Conservation (phyloP, 371 early-diverging fungal species). For the Actinomortierella wolfii region DNA sequence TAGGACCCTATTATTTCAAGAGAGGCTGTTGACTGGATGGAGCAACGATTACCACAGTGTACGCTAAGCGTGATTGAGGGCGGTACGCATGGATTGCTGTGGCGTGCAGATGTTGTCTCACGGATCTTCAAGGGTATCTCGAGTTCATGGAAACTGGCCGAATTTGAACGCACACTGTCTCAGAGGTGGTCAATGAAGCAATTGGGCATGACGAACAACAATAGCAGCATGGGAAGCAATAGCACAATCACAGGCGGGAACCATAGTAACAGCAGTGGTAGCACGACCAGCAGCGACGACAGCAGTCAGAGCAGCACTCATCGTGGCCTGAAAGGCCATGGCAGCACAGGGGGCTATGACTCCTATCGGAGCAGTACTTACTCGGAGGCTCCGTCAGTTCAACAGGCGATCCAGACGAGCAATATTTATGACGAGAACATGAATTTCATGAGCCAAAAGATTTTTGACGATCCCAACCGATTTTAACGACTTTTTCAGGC, state of each 20-base stretch:
- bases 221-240: conserved; percentile 12
- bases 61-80: conserved; percentile 47
- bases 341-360: too few relatives aligned
- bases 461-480: conserved; percentile 2
- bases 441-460: conserved; percentile 1
- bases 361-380: conserved; percentile 42
- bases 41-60: conserved; percentile 40
- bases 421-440: conserved; percentile 29
- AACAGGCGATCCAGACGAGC: conserved; percentile 40
- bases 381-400: conserved; percentile 11
- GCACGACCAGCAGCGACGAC: conserved; percentile 10
- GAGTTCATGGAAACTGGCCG: conserved; percentile 45
- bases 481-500: background rate
- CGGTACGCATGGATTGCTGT: conserved; percentile 47
- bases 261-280: conserved; percentile 5
- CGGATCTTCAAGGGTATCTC: conserved; percentile 49
- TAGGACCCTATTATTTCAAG: conserved; percentile 46
- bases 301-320: conserved; percentile 23
- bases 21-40: conserved; percentile 51
- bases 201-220: conserved; percentile 18
- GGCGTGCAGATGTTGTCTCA: conserved; percentile 47
- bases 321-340: background rate
- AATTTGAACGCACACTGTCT: conserved; percentile 42
- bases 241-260: background rate
- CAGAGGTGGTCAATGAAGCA: conserved; percentile 47